Percentiles rank a stretch among this genome's conserved stretches.
phyloP scores from a whole-genome alignment of 1,139 yeast species.

The Yamadazyma buinensis region DNA sequence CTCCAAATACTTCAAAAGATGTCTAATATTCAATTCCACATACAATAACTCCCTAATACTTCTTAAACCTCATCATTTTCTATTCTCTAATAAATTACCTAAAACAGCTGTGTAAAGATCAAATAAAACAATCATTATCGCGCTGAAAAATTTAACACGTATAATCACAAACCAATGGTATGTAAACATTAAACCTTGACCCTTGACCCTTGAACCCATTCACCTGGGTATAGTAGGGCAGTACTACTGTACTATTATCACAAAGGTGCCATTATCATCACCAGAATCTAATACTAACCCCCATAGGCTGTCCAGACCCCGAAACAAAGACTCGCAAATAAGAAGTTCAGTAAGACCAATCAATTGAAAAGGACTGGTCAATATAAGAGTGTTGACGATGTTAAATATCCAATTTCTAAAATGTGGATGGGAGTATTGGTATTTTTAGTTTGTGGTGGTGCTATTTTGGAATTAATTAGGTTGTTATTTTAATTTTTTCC shows the following conservation, averaged over 20 bases:
- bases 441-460: conserved; percentile 81
- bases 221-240: too few relatives aligned
- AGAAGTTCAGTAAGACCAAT: conserved; percentile 71
- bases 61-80: too few relatives aligned
- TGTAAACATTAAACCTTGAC: not conserved
- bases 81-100: too few relatives aligned
- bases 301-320: conserved; percentile 65
- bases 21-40: too few relatives aligned
- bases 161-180: too few relatives aligned
- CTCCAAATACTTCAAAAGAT: too few relatives aligned
- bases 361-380: conserved; percentile 65
- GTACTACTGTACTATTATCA: too few relatives aligned
- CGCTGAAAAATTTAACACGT: conserved; percentile 3
- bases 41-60: too few relatives aligned
- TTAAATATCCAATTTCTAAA: conserved; percentile 49
- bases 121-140: too few relatives aligned
- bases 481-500: conserved; percentile 12
- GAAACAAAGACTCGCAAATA: conserved; percentile 79
- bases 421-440: conserved; percentile 60
- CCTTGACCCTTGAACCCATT: too few relatives aligned
- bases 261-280: too few relatives aligned
- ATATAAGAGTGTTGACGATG: conserved; percentile 36
- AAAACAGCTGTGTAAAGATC: conserved; percentile 1
- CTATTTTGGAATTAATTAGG: conserved; percentile 56
- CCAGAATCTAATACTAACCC: too few relatives aligned